Evolutionary conservation across 805 yeast species (phyloP).

Genomic region (Suhomyces canberraensis): DNA sequence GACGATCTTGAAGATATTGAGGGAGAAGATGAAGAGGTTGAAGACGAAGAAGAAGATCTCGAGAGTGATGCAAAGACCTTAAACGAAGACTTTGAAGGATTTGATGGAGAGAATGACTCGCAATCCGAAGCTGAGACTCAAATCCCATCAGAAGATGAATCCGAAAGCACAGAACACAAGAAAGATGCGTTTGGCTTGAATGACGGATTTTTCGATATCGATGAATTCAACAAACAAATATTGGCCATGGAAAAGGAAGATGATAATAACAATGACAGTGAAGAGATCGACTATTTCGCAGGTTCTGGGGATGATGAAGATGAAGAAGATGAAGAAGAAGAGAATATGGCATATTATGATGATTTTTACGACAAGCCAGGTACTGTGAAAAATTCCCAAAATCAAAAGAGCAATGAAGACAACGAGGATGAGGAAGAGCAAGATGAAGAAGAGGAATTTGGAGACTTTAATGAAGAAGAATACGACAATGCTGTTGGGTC

Average conservation of each 20-base stretch:
- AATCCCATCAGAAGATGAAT: slow-evolving; percentile 8
- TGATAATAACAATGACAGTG: slow-evolving; percentile 40
- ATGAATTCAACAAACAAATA: slow-evolving; percentile 76
- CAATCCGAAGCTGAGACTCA: slow-evolving; percentile 16
- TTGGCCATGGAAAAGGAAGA: slow-evolving; percentile 56
- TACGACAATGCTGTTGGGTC: slow-evolving; percentile 57
- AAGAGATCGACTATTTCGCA: slow-evolving; percentile 41
- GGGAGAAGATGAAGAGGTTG: slow-evolving; percentile 21
- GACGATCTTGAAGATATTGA: slow-evolving; percentile 17
- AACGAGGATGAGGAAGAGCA: slow-evolving; percentile 31
- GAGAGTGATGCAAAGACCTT: slow-evolving; percentile 17
- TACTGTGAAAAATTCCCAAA: slow-evolving; percentile 15
- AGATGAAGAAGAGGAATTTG: slow-evolving; percentile 26
- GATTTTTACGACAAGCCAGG: slow-evolving; percentile 61
- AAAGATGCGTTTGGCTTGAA: slow-evolving; percentile 67
- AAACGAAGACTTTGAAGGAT: slow-evolving; percentile 10
- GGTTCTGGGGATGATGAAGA: slow-evolving; percentile 49
- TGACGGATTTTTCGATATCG: slow-evolving; percentile 81
- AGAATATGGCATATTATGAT: slow-evolving; percentile 54
- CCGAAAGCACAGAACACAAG: slow-evolving; percentile 7
- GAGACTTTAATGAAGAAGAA: slow-evolving; percentile 53
- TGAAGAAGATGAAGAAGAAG: slow-evolving; percentile 29
- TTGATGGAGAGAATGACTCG: slow-evolving; percentile 8
- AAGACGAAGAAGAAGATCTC: slow-evolving; percentile 17
- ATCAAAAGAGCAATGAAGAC: slow-evolving; percentile 5